phyloP scores from a whole-genome alignment of 2,329 filamentous ascomycete genomes.

The Diaporthe ampelina region DNA sequence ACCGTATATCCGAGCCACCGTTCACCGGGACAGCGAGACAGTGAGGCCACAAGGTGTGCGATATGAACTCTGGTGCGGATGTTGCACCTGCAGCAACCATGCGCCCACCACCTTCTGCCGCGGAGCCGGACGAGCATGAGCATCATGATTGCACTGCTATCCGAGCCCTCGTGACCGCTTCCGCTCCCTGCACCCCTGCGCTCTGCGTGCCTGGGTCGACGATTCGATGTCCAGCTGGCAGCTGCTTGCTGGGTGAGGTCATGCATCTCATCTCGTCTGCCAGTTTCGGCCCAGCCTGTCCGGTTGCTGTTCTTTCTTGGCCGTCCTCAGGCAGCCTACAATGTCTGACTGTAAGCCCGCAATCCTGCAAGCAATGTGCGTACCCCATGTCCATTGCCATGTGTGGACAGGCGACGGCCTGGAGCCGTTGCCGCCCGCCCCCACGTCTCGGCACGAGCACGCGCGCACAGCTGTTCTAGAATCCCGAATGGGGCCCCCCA shows the following conservation, averaged over 20 bases:
- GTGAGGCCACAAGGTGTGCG: background rate
- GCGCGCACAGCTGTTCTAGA: constrained; percentile 33
- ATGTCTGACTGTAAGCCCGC: background rate
- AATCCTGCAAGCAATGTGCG: constrained; percentile 7
- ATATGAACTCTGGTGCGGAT: background rate
- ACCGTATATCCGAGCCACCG: background rate
- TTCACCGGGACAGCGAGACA: background rate
- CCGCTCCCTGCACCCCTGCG: background rate
- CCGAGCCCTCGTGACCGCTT: constrained; percentile 25
- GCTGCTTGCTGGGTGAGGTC: no score
- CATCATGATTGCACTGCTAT: background rate
- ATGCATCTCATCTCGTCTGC: no score
- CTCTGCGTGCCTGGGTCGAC: background rate
- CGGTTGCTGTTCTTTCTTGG: background rate
- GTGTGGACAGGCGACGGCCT: constrained; percentile 19
- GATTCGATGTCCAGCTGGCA: no score
- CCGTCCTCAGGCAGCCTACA: background rate
- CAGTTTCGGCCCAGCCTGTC: background rate
- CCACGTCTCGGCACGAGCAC: constrained; percentile 29
- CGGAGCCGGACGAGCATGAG: background rate
- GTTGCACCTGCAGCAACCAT: background rate
- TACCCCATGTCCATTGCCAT: constrained; percentile 22
- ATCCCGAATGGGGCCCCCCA: background rate
- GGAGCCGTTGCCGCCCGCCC: constrained; percentile 27
- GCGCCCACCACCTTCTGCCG: background rate